Evolutionary conservation across 352 stramenopile species (phyloP).

Genomic region (Plasmopara halstedii): DNA sequence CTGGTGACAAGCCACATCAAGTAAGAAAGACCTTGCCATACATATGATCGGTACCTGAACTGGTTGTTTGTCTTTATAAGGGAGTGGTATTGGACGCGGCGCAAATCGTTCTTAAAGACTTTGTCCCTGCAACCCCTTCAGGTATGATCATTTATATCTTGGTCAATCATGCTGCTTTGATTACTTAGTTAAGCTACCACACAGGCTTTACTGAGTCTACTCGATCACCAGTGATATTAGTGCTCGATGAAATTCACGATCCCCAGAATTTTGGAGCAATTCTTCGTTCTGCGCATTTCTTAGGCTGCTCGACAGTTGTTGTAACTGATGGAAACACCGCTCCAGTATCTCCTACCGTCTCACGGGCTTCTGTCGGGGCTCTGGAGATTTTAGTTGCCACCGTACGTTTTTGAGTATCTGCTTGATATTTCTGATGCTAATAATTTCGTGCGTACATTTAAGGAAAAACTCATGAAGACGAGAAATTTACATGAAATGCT

Average conservation of each 20-base stretch:
- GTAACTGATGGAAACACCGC: slow-evolving; percentile 67
- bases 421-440: background rate
- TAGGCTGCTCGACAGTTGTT: slow-evolving; percentile 57
- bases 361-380: slow-evolving; percentile 62
- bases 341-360: slow-evolving; percentile 62
- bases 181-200: background rate
- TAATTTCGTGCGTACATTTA: background rate
- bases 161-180: background rate
- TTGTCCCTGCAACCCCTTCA: slow-evolving; percentile 16
- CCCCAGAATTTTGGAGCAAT: slow-evolving; percentile 79
- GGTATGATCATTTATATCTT: background rate
- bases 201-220: slow-evolving; percentile 21
- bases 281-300: slow-evolving; percentile 69
- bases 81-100: slow-evolving; percentile 69
- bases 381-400: slow-evolving; percentile 72
- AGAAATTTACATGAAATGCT: slow-evolving; percentile 65
- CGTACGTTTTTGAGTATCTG: slow-evolving; percentile 20
- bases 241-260: slow-evolving; percentile 73
- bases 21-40: slow-evolving; percentile 13
- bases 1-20: slow-evolving; percentile 74
- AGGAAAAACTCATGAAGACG: slow-evolving; percentile 61
- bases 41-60: slow-evolving; percentile 14
- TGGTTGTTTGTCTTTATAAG: slow-evolving; percentile 14
- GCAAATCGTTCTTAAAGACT: slow-evolving; percentile 47
- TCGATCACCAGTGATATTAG: slow-evolving; percentile 52